Base-by-base conservation (phyloP, 1,284 basidiomycete genomes). In the Xerocomus amazonicus region DNA sequence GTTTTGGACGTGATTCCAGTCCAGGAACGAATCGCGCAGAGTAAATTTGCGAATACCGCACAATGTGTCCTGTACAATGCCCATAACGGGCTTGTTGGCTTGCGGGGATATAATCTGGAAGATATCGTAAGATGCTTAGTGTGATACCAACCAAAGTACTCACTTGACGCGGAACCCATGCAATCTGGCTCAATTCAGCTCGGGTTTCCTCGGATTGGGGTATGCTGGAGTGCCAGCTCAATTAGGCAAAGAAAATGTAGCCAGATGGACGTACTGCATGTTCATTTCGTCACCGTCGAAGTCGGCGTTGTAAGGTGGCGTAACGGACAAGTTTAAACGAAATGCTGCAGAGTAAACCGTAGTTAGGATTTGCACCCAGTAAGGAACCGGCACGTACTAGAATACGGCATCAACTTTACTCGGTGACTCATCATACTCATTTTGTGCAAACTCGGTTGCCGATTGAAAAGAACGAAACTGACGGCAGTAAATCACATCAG, bases 351-450 rank as follows among this genome's bases (percentile, higher is more conserved):
- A 54, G 35, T 50, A 45, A 43, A 57, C 54, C 31, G 62, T 77
- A 29, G 34, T 29, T 10, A 28, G n/a, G 26, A 7, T 16, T 9
- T n/a, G 19, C 19, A 28, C 23, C 19, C 9, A 28, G 33, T 35
- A 44, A 23, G 6, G 27, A 43, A 43, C 16, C 14, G 46, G 28
- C 7, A 80, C 90, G 70, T 66, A 94, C 91, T 99, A 27, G 97
- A 99, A 71, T 98, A 99, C 32, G 92, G 91, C 95, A 99, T 97
- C 51, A 99, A 76, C 66, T 92, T 93, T 44, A 99, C 91, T 36
- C 97, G 84, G 75, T 99, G 97, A 70, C 92, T 93, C 97, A 99
- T 99, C 97, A 99, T 99, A 78, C 92, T 96, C 97, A 99, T 99
- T 73, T 99, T 99, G 73, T 99, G 97, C 70, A 99, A 72, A 78